Percentiles rank a stretch among this genome's conserved stretches.
phyloP scores from a whole-genome alignment of 371 early-diverging fungal species.

The Actinomucor elegans region DNA sequence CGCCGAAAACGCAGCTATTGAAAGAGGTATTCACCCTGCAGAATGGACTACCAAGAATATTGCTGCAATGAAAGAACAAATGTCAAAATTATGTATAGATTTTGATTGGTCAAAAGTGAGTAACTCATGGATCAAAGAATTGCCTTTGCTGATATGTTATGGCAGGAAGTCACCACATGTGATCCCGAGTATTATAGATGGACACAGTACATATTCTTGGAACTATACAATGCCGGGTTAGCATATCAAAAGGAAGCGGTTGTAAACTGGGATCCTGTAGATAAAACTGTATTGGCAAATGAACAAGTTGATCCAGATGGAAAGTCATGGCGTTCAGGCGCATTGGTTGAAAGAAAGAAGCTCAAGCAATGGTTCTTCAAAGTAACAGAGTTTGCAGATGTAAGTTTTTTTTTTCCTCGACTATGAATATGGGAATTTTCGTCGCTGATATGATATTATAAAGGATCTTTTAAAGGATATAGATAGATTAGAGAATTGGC shows the following conservation, averaged over 20 bases:
- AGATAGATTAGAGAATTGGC: conserved; percentile 79
- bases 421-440: not conserved
- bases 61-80: conserved; percentile 76
- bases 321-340: conserved; percentile 91
- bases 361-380: conserved; percentile 93
- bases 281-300: conserved; percentile 93
- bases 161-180: conserved; percentile 82
- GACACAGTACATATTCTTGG: conserved; percentile 89
- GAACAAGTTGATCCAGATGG: conserved; percentile 94
- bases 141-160: not conserved
- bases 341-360: conserved; percentile 84
- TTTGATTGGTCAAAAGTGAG: conserved; percentile 85
- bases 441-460: not conserved
- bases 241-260: conserved; percentile 87
- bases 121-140: not conserved
- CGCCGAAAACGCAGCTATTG: conserved; percentile 98
- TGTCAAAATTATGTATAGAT: conserved; percentile 70
- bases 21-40: conserved; percentile 76
- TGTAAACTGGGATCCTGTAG: conserved; percentile 97
- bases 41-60: conserved; percentile 89
- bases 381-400: conserved; percentile 85
- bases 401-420: conserved; percentile 15
- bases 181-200: conserved; percentile 87
- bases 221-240: conserved; percentile 75
- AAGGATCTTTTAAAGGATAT: conserved; percentile 80